These are phyloP conservation scores for Ascosphaera pollenicola DNA, from an alignment of 2,329 filamentous ascomycete species.

Conservation along the genomic window DNA sequence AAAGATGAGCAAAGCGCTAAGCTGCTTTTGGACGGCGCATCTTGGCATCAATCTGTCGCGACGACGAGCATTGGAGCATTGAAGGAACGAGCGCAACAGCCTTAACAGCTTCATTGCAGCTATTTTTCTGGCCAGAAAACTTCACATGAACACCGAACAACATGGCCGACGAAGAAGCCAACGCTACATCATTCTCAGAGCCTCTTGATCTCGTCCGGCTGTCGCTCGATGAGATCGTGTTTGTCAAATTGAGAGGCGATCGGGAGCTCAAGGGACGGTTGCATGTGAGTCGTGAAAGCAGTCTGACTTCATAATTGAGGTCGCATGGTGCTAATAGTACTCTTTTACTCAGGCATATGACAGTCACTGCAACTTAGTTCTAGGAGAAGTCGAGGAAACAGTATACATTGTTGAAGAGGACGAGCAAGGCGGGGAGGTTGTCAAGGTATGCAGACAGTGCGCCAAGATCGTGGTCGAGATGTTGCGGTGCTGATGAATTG, in stretches of 20 bases:
- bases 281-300: conserved; percentile 43
- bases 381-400: conserved; percentile 93
- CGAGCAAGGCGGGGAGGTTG: conserved; percentile 47
- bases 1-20: background rate
- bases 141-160: conserved; percentile 1
- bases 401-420: conserved; percentile 87
- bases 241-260: conserved; percentile 91
- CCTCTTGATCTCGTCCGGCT: conserved; percentile 90
- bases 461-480: background rate
- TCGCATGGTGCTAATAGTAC: conserved; percentile 3
- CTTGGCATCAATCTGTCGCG: background rate
- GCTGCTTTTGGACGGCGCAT: background rate
- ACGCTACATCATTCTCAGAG: conserved; percentile 51
- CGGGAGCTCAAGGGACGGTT: conserved; percentile 86
- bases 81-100: background rate
- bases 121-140: background rate
- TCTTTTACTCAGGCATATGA: conserved; percentile 57
- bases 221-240: conserved; percentile 84
- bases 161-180: conserved; percentile 62
- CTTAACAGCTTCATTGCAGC: background rate
- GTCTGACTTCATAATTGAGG: conserved; percentile 1
- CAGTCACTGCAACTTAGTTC: conserved; percentile 89
- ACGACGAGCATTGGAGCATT: background rate
- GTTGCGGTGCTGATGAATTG: background rate
- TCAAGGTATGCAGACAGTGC: conserved; percentile 36